A percentile compares a stretch with the other conserved stretches of the same genome.
Evolutionary conservation across 164 flowering plant species (phyloP).

Genomic region (Taxillus chinensis): DNA sequence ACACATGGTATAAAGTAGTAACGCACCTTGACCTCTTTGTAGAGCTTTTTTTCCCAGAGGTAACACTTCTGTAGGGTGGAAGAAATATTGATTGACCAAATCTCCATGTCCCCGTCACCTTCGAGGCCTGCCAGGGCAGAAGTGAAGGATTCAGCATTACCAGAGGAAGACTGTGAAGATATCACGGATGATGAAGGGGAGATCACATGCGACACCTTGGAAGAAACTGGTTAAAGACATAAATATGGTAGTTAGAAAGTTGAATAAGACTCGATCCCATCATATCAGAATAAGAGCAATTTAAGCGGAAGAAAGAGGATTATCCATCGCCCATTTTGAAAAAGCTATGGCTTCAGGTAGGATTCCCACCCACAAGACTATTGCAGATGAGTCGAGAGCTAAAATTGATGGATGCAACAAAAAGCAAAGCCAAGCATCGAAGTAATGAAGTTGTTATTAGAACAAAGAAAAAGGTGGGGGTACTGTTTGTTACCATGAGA

Average conservation of each 20-base stretch:
- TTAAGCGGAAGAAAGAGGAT: not conserved
- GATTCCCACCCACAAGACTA: no score
- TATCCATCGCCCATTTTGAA: no score
- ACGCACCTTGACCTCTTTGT: conserved; percentile 86
- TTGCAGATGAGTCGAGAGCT: no score
- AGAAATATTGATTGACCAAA: conserved; percentile 50
- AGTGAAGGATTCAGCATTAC: conserved; percentile 25
- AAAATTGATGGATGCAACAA: no score
- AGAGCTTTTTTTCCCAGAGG: conserved; percentile 96
- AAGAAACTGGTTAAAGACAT: conserved; percentile 36
- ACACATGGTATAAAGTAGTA: not conserved
- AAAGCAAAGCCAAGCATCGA: no score
- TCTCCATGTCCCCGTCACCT: conserved; percentile 34
- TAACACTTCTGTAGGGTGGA: conserved; percentile 69
- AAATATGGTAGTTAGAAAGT: not conserved
- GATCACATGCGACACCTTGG: conserved; percentile 70
- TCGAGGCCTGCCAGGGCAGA: conserved; percentile 27
- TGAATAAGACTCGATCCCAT: no score
- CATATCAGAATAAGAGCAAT: not conserved
- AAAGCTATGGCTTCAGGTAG: no score
- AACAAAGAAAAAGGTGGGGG: no score
- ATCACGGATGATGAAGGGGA: conserved; percentile 50
- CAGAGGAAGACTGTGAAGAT: conserved; percentile 55
- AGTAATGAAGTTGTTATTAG: no score
- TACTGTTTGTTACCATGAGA: conserved; percentile 30